Base-by-base conservation (phyloP, 2,329 filamentous ascomycete genomes). In the Pseudopyrenochaeta lycopersici region DNA sequence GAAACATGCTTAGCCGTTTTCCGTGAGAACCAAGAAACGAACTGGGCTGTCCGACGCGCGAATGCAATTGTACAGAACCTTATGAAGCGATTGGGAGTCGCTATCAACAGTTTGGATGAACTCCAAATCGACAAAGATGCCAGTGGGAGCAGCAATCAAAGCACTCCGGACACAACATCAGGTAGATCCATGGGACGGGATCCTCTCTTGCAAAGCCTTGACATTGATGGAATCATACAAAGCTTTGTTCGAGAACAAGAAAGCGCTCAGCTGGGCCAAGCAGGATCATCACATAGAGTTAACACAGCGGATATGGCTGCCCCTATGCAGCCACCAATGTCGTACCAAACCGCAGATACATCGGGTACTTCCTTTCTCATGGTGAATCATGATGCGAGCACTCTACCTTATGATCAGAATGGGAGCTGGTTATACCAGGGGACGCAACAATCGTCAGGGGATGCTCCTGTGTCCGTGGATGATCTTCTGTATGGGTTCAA, bases 1-100 rank as follows among this genome's bases (percentile, higher is more conserved):
- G 72, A 75, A 23, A 78, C 76, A 0, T 84, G 81, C 49, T 60
- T 84, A 1, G 74, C 74, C 0, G 77, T 83, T 0, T 81, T 84
- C 20, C 64, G 75, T 12, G 77, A 81, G 30, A 83, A 84, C 27
- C 77, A 81, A 44, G 80, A 81, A 53, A 83, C 81, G 0, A 83
- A 83, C 20, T 81, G 77, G 60, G 80, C 81, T 0, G 80, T 82
- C 0, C 73, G 77, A 30, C 77, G 78, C 20, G 81, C 82, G 0
- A 75, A 75, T 7, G 74, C 75, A 0, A 78, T 83, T 10, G 77
- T 83, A 0, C 67, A 80, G 36, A 76, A 74, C 30, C 62, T 83
- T 11, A 81, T 81, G 78, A 76, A 78, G 49, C 74, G 77, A 14
- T 73, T 82, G 42, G 74, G 75, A 2, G 61, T 68, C 4, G 38